Evolutionary conservation across 148 eudicot species (phyloP).

Genomic region (Rhododendron williamsianum): DNA sequence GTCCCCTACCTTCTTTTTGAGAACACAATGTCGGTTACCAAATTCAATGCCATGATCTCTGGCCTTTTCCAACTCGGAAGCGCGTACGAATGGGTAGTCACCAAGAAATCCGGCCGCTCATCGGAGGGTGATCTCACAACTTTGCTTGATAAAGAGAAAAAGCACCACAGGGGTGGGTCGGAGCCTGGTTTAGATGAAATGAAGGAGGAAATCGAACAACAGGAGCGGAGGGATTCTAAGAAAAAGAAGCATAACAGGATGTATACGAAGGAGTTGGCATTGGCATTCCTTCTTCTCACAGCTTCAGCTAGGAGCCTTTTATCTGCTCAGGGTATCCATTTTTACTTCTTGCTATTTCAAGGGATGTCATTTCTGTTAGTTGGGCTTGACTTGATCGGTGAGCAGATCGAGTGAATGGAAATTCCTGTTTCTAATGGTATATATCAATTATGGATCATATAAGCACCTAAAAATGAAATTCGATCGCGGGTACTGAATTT

Average conservation of each 20-base stretch:
- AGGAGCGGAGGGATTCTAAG: constrained; percentile 28
- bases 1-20: constrained; percentile 95
- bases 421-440: constrained; percentile 15
- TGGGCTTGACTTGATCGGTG: constrained; percentile 90
- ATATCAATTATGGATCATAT: constrained; percentile 17
- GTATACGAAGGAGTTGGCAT: constrained; percentile 75
- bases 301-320: constrained; percentile 86
- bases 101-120: constrained; percentile 96
- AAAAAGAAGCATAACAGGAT: constrained; percentile 83
- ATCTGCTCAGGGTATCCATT: constrained; percentile 96
- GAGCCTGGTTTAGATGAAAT: constrained; percentile 51
- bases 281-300: constrained; percentile 77
- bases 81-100: constrained; percentile 96
- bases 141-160: constrained; percentile 42
- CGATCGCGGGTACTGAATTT: neutral
- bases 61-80: constrained; percentile 94
- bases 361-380: constrained; percentile 87
- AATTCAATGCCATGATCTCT: constrained; percentile 96
- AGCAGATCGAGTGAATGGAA: constrained; percentile 56
- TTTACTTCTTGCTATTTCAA: constrained; percentile 97
- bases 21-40: constrained; percentile 98
- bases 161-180: constrained; percentile 49
- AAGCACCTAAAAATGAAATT: constrained; percentile 6
- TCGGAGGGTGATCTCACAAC: constrained; percentile 78
- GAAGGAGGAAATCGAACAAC: constrained; percentile 43